Percentiles rank a stretch among this genome's conserved stretches.
phyloP scores from a whole-genome alignment of 495 filamentous ascomycete genomes.

The Hypoxylon crocopeplum region DNA sequence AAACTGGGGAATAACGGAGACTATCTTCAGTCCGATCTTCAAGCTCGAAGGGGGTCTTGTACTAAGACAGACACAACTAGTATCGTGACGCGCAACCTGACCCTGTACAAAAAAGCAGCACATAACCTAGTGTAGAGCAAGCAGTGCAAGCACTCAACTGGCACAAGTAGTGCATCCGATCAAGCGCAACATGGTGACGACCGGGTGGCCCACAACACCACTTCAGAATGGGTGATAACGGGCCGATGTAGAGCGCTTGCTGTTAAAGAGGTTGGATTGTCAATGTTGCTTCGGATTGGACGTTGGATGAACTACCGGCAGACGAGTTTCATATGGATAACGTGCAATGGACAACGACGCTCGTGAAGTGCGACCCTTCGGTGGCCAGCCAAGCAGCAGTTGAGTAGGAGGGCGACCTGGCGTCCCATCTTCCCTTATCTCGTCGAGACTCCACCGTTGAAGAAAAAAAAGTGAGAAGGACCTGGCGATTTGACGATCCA shows the following conservation, averaged over 20 bases:
- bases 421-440: conserved; percentile 27
- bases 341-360: conserved; percentile 30
- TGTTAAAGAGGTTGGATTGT: conserved; percentile 11
- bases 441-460: conserved; percentile 25
- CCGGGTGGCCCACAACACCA: conserved; percentile 26
- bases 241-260: conserved; percentile 32
- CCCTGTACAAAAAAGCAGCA: too few species aligned
- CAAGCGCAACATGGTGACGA: conserved; percentile 25
- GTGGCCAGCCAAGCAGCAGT: conserved; percentile 20
- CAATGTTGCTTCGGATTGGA: conserved; percentile 30
- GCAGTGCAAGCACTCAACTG: background rate
- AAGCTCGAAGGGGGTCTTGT: conserved; percentile 19
- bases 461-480: conserved; percentile 9
- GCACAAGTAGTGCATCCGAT: conserved; percentile 16
- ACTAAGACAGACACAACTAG: background rate
- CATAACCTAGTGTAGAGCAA: too few species aligned
- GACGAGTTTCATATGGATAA: conserved; percentile 36
- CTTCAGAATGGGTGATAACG: conserved; percentile 24
- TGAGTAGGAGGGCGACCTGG: background rate
- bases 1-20: conserved; percentile 37
- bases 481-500: conserved; percentile 34
- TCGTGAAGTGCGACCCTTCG: conserved; percentile 30
- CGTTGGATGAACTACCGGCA: conserved; percentile 30
- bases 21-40: conserved; percentile 32
- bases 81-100: conserved; percentile 30